Evolutionary conservation across 352 stramenopile species (phyloP), one percentile per base, ranked within the genome.

Genomic region (Pythium dissimile): DNA sequence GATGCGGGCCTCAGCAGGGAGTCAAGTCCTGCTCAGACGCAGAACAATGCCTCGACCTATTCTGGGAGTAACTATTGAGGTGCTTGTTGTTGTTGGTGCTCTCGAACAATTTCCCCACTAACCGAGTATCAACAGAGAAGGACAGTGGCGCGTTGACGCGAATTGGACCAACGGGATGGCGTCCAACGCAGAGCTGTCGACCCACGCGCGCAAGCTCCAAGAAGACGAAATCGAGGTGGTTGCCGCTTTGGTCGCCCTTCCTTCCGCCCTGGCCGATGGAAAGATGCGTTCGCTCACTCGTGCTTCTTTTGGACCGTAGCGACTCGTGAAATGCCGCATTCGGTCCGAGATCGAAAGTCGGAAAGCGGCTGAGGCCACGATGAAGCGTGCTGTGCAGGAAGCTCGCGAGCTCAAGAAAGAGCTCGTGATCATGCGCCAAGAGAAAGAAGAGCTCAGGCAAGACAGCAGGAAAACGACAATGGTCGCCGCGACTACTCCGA

Each of bases 321-420:
- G 77, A 26, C 71, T 91, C 30, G 81, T 89, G 21, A 91, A 91
- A 69, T 91, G 78, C 64, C 81, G 81, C 13, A 50, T 89, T 15
- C 77, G 81, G 9, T 91, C 81, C 27, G 81, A 91, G 66, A 77
- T 84, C 11, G 79, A 91, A 49, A 79, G 77, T 20, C 75, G 81
- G 20, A 91, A 89, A 54, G 79, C 81, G 1, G 73, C 70, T 1
- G 79, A 91, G 48, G 80, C 65, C 26, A 87, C 77, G 20, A 89
- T 87, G 81, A 89, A 87, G 61, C 77, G 79, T 8, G 81, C 79
- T 1, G 79, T 91, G 24, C 75, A 85, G 13, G 79, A 91, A 44
- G 73, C 81, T 0, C 70, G 77, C 1, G 81, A 91, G 55, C 57
- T 91, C 38, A 91, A 91, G 66, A 89, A 88, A 24, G 81, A 89